Percentiles rank a stretch among this genome's conserved stretches.
Conservation (phyloP, 495 filamentous ascomycete genomes). For the Penicillium bialowiezense region DNA sequence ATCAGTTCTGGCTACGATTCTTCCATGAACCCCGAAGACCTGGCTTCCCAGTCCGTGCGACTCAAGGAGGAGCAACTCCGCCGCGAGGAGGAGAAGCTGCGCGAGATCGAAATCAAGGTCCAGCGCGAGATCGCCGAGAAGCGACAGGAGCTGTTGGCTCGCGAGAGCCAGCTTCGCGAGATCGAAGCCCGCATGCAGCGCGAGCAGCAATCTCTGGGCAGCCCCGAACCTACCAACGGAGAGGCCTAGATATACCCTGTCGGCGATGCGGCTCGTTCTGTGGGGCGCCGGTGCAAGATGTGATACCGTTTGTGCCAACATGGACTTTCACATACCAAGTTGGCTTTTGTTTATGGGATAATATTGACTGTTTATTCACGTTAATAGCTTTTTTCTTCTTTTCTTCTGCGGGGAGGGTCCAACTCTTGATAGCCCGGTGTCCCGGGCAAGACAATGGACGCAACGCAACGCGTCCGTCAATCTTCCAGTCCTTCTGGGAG, state of each 20-base stretch:
- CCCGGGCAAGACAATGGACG: conserved; percentile 23
- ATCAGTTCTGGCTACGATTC: conserved; percentile 55
- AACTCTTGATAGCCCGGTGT: conserved; percentile 25
- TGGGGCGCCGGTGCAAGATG: conserved; percentile 34
- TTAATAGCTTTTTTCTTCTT: conserved; percentile 45
- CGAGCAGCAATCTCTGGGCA: conserved; percentile 56
- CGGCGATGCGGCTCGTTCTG: conserved; percentile 29
- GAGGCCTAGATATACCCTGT: conserved; percentile 43
- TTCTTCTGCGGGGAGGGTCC: conserved; percentile 23
- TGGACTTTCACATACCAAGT: conserved; percentile 40
- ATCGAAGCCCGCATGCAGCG: conserved; percentile 80
- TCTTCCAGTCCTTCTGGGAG: background rate
- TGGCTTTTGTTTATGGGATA: conserved; percentile 44
- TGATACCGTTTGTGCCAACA: conserved; percentile 43
- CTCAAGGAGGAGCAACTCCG: conserved; percentile 99
- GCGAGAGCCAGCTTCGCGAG: conserved; percentile 96
- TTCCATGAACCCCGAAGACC: conserved; percentile 95
- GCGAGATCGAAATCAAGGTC: conserved; percentile 98
- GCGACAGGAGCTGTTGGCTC: conserved; percentile 94
- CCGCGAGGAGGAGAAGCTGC: conserved; percentile 98
- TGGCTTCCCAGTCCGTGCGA: conserved; percentile 93
- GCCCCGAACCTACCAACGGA: conserved; percentile 42
- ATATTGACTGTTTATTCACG: conserved; percentile 50
- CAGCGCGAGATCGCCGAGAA: conserved; percentile 99
- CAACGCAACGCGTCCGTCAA: conserved; percentile 9